Percentiles rank a stretch among this genome's conserved stretches.
Evolutionary conservation across 352 stramenopile species (phyloP).

Genomic region (Chrysophaeum taylorii): DNA sequence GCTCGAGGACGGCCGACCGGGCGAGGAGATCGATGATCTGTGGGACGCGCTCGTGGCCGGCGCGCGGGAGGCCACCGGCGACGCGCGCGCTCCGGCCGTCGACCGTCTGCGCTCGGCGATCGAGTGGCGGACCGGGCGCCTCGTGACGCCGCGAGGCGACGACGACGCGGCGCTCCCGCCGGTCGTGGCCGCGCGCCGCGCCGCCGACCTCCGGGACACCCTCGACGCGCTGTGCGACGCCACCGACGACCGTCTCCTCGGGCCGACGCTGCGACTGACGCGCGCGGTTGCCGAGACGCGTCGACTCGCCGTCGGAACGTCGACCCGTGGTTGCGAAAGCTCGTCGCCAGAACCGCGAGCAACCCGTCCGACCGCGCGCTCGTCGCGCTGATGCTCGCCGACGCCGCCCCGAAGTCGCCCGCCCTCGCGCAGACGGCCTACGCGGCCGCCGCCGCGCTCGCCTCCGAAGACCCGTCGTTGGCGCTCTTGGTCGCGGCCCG

Average conservation of each 20-base stretch:
- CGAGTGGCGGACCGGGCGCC: background rate
- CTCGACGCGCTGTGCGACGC: background rate
- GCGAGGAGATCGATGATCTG: background rate
- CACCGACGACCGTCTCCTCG: background rate
- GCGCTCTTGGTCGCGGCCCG: background rate
- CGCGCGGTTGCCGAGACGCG: background rate
- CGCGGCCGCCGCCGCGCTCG: background rate
- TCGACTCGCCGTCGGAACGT: no score
- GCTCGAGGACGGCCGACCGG: conserved; percentile 1
- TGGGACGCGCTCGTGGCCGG: background rate
- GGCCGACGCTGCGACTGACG: no score
- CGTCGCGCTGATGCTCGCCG: background rate
- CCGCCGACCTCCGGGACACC: background rate
- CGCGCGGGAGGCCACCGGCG: background rate
- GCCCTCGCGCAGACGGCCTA: background rate
- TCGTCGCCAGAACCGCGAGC: no score
- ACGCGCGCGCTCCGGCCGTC: no score
- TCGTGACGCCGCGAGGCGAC: background rate
- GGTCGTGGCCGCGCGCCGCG: background rate
- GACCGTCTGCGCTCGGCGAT: background rate
- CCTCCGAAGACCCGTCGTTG: background rate
- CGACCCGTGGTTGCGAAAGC: no score
- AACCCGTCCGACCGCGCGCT: no score
- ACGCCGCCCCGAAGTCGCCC: background rate
- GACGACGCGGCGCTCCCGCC: background rate